Evolutionary conservation across 257 asterid species (phyloP), one percentile per base, ranked within the genome.

Genomic region (Prunella vulgaris): DNA sequence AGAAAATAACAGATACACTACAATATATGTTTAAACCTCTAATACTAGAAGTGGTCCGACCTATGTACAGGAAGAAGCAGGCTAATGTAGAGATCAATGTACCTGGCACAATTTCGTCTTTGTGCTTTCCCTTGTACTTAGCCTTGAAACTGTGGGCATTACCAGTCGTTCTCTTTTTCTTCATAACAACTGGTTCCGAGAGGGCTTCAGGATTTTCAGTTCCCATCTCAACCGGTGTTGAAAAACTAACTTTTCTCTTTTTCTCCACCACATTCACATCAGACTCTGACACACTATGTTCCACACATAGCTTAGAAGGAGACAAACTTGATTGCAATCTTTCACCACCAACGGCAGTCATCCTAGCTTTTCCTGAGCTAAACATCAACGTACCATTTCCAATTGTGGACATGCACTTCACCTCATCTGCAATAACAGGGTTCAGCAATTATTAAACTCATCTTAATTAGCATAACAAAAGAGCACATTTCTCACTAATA

Each of bases 121-220:
- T 57, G 66, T 46, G 60, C 65, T 25, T 73, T 10, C 46, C 40
- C 63, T 60, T 78, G 49, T 56, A 85, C 7, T 15, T 48, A 44
- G 79, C 67, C 84, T 56, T 86, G 65, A 12, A 85, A 70, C 54
- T 22, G 61, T 25, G 85, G 49, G 69, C 62, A 56, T 12, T 40
- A 12, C 33, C 90, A 72, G 79, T 72, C 82, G 71, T 30, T 72
- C 24, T 70, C 81, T 71, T 80, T 69, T 82, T 80, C 73, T 88
- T 85, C 33, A 38, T 14, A 66, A 72, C 56, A 79, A 52, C 53
- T 49, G 85, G 72, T 48, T 72, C 78, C 37, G 10, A 22, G 60
- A 62, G 72, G 69, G 71, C 49, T 61, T 70, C 72, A 68, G 76
- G 74, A 33, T 74, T 75, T 60, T 18, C 73, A 38, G 84, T 48